Conservation (phyloP, 306 rosid genomes). For the Macrotyloma uniflorum region DNA sequence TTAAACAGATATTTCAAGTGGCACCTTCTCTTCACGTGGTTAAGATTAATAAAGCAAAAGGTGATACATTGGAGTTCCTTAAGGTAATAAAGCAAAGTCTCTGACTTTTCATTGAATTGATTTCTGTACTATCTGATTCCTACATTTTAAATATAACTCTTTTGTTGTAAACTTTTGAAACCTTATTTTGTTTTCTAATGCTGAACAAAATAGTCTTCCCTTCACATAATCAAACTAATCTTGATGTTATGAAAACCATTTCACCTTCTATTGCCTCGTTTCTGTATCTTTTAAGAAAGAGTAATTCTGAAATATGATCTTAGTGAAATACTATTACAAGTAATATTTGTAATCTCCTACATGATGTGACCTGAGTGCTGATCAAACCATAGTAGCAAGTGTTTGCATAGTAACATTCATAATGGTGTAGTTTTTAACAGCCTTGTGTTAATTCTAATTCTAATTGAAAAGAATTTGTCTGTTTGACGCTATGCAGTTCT, state of each 20-base stretch:
- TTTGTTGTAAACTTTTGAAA: not conserved
- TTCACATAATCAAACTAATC: not conserved
- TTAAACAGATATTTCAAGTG: conserved; percentile 78
- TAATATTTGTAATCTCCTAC: not conserved
- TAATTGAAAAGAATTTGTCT: not conserved
- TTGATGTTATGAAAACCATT: not conserved
- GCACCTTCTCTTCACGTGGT: conserved; percentile 93
- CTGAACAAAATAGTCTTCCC: not conserved
- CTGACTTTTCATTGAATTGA: not conserved
- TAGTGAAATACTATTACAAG: not conserved
- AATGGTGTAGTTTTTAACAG: not conserved
- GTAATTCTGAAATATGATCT: not conserved
- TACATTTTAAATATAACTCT: not conserved
- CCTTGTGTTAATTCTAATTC: not conserved
- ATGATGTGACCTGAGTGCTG: not conserved
- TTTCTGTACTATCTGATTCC: conserved; percentile 2
- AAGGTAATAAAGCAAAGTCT: conserved; percentile 65
- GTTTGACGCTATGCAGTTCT: conserved; percentile 59
- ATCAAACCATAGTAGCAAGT: not conserved
- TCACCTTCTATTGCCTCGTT: not conserved
- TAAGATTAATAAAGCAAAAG: conserved; percentile 87
- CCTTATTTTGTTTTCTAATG: not conserved
- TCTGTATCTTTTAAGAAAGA: not conserved
- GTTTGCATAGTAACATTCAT: not conserved
- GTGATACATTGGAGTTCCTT: conserved; percentile 88